A percentile compares a stretch with the other conserved stretches of the same genome.
phyloP scores from a whole-genome alignment of 2,329 filamentous ascomycete species.

The Stachybotrys chlorohalonatus region DNA sequence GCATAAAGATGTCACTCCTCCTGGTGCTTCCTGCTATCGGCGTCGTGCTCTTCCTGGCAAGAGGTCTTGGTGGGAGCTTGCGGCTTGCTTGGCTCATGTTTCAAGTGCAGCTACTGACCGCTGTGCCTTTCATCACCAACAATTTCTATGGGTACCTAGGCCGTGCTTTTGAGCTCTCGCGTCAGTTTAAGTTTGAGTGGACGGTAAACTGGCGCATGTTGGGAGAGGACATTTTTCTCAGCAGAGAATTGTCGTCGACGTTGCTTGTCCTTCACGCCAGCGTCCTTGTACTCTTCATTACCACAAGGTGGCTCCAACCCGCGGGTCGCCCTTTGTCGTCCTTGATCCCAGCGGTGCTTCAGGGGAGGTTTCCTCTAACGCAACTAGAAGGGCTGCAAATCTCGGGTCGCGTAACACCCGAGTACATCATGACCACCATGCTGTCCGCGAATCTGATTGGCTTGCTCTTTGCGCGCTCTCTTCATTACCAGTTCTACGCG shows the following conservation, averaged over 20 bases:
- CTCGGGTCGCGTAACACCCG: constrained; percentile 51
- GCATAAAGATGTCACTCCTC: constrained; percentile 91
- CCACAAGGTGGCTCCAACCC: constrained; percentile 64
- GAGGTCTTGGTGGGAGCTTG: constrained; percentile 57
- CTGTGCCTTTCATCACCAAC: constrained; percentile 57
- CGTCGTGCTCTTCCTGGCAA: constrained; percentile 63
- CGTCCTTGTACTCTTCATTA: constrained; percentile 58
- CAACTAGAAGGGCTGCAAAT: constrained; percentile 46
- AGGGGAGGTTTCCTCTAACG: constrained; percentile 34
- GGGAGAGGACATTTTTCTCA: constrained; percentile 72
- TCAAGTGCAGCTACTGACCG: constrained; percentile 65
- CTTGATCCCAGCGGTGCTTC: constrained; percentile 38
- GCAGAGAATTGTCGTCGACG: constrained; percentile 54
- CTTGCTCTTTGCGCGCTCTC: constrained; percentile 73
- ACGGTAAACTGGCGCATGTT: constrained; percentile 98
- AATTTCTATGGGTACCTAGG: constrained; percentile 66
- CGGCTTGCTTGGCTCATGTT: constrained; percentile 62
- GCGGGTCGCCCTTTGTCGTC: constrained; percentile 47
- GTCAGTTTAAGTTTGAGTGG: constrained; percentile 94
- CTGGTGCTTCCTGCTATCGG: constrained; percentile 75
- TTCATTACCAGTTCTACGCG: constrained; percentile 94
- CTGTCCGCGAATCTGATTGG: constrained; percentile 71
- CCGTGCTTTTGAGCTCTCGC: constrained; percentile 81
- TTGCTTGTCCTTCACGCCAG: constrained; percentile 58
- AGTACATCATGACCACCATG: constrained; percentile 68